A percentile compares a stretch with the other conserved stretches of the same genome.
Conservation (phyloP, 352 stramenopile species). For the Pythium dissimile region DNA sequence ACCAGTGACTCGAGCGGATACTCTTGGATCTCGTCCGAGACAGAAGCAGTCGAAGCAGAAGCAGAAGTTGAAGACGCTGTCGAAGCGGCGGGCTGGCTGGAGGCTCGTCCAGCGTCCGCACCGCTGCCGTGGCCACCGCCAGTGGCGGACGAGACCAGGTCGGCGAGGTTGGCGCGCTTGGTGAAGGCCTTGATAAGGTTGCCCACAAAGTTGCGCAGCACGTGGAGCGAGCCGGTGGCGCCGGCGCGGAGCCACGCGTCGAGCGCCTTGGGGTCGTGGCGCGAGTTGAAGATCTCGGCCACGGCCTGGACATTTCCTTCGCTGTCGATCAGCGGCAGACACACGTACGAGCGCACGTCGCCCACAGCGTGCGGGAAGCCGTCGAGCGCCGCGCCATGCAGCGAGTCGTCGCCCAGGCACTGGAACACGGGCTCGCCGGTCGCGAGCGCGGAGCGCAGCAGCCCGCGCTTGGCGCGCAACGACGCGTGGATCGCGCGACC, state of each 20-base stretch:
- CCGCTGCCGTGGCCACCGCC: too few species aligned
- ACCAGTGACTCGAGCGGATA: slow-evolving; percentile 39
- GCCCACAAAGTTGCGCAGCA: slow-evolving; percentile 60
- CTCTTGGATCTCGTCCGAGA: slow-evolving; percentile 19
- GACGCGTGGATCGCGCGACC: slow-evolving; percentile 44
- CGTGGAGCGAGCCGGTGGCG: slow-evolving; percentile 40
- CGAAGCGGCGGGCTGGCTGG: too few species aligned
- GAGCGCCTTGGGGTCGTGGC: slow-evolving; percentile 37
- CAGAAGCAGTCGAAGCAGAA: not conserved
- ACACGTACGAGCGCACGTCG: slow-evolving; percentile 64
- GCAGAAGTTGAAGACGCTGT: not conserved
- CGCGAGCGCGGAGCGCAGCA: slow-evolving; percentile 23
- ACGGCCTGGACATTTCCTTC: slow-evolving; percentile 47
- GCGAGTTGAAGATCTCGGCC: slow-evolving; percentile 70
- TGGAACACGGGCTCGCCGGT: slow-evolving; percentile 41
- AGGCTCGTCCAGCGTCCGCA: too few species aligned
- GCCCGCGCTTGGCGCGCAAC: slow-evolving; percentile 24
- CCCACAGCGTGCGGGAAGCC: slow-evolving; percentile 27
- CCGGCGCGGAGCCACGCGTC: slow-evolving; percentile 38
- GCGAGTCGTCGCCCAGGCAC: not conserved
- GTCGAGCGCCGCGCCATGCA: slow-evolving; percentile 23
- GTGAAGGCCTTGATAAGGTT: slow-evolving; percentile 47
- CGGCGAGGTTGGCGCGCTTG: slow-evolving; percentile 33
- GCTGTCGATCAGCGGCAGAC: slow-evolving; percentile 60
- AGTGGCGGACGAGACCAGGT: slow-evolving; percentile 13